phyloP scores from a whole-genome alignment of 371 early-diverging fungal species.

The Mucor velutinosus region DNA sequence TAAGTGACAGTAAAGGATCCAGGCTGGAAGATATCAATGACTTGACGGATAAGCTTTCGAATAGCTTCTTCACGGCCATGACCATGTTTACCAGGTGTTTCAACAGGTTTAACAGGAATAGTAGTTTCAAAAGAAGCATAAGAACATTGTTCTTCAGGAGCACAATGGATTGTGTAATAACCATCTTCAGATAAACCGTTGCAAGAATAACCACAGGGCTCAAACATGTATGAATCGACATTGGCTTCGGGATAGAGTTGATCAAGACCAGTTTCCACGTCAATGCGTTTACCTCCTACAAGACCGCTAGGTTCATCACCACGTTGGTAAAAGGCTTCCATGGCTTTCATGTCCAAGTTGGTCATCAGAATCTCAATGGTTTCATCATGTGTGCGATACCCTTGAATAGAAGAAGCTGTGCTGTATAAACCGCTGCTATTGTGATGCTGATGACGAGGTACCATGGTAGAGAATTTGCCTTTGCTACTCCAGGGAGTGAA shows the following conservation, averaged over 20 bases:
- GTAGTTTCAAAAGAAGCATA: slow-evolving; percentile 98
- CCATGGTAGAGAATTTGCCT: background rate
- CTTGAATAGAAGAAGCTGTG: slow-evolving; percentile 23
- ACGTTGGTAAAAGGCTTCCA: slow-evolving; percentile 69
- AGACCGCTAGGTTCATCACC: slow-evolving; percentile 55
- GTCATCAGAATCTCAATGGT: slow-evolving; percentile 97
- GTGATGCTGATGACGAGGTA: background rate
- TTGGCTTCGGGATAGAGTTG: slow-evolving; percentile 77
- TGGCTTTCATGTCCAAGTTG: slow-evolving; percentile 76
- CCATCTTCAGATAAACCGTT: slow-evolving; percentile 82
- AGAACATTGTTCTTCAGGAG: slow-evolving; percentile 94
- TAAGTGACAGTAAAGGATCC: slow-evolving; percentile 84
- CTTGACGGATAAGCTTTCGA: slow-evolving; percentile 72
- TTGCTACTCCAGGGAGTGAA: slow-evolving; percentile 8
- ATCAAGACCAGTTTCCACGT: slow-evolving; percentile 76
- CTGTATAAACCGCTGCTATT: background rate
- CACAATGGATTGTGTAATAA: slow-evolving; percentile 95
- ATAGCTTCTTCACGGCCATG: slow-evolving; percentile 40
- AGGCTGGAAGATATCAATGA: slow-evolving; percentile 82
- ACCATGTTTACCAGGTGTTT: slow-evolving; percentile 26
- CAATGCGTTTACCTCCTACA: slow-evolving; percentile 64
- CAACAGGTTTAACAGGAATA: slow-evolving; percentile 62
- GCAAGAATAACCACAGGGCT: slow-evolving; percentile 94
- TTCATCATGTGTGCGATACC: slow-evolving; percentile 65
- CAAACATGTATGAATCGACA: slow-evolving; percentile 87